phyloP scores from a whole-genome alignment of 495 filamentous ascomycete species.

The Xylaria grammica region DNA sequence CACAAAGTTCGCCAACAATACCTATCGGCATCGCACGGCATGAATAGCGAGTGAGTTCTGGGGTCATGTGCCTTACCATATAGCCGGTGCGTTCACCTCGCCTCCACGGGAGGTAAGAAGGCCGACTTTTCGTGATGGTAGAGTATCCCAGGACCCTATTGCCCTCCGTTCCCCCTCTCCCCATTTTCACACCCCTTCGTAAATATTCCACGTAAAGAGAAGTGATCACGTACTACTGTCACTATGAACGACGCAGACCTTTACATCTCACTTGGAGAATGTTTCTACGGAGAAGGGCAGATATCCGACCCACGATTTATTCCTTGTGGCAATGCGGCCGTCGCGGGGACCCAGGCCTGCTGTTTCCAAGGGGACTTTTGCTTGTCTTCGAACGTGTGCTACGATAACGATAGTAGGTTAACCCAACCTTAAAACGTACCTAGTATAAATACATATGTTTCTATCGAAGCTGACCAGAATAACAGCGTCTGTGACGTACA shows the following conservation, averaged over 20 bases:
- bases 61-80: neutral
- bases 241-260: conserved; percentile 26
- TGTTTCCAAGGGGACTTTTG: conserved; percentile 44
- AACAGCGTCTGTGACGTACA: conserved; percentile 37
- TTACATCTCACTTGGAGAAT: conserved; percentile 41
- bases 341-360: conserved; percentile 37
- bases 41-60: neutral
- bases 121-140: neutral
- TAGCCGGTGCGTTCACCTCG: neutral
- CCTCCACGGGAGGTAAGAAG: neutral
- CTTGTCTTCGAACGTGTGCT: conserved; percentile 37
- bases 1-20: conserved; percentile 13
- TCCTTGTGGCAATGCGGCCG: conserved; percentile 42
- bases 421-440: neutral
- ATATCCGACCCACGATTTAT: conserved; percentile 27
- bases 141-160: neutral
- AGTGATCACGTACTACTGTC: neutral
- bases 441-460: neutral
- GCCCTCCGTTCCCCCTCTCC: neutral
- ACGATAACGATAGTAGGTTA: conserved; percentile 26
- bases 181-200: neutral
- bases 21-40: conserved; percentile 14
- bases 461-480: neutral
- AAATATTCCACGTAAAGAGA: neutral
- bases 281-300: conserved; percentile 28